Percentiles rank a stretch among this genome's conserved stretches.
phyloP scores from a whole-genome alignment of 2,329 filamentous ascomycete genomes.

The Calycina herbarum region DNA sequence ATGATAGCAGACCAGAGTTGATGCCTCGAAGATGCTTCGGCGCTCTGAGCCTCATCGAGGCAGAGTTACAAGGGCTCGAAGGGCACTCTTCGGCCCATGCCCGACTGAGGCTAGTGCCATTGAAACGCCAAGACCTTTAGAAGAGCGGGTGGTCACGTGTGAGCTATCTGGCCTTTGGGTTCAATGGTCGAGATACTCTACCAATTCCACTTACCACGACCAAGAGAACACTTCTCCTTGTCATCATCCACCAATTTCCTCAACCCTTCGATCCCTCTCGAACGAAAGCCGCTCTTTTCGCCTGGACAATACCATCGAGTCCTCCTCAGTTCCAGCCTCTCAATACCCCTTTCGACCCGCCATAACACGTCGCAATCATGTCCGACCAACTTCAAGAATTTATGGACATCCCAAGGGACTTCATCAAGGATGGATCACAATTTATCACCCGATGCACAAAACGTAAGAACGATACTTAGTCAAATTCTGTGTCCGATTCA shows the following conservation, averaged over 20 bases:
- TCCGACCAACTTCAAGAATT: slow-evolving; percentile 59
- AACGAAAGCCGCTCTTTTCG: neutral
- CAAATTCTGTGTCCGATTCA: neutral
- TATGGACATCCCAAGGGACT: slow-evolving; percentile 53
- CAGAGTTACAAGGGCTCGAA: neutral
- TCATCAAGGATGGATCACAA: slow-evolving; percentile 45
- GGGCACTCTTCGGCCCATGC: neutral
- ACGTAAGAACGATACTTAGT: slow-evolving; percentile 36
- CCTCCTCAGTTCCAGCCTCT: slow-evolving; percentile 6
- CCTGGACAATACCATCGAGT: slow-evolving; percentile 8
- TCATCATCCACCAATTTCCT: neutral
- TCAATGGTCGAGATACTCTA: neutral
- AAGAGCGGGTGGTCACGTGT: neutral
- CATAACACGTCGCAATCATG: slow-evolving; percentile 37
- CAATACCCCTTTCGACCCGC: slow-evolving; percentile 2
- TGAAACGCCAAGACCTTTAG: neutral
- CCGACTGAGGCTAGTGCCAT: neutral
- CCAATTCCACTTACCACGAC: slow-evolving; percentile 1
- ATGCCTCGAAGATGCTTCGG: neutral
- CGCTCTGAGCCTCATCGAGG: slow-evolving; percentile 3
- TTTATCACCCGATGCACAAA: slow-evolving; percentile 47
- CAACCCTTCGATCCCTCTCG: neutral
- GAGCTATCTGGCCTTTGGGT: slow-evolving; percentile 7
- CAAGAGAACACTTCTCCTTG: slow-evolving; percentile 10
- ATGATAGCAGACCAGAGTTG: neutral